Evolutionary conservation across 257 asterid species (phyloP), one percentile per base, ranked within the genome.

Genomic region (Fraxinus pennsylvanica): DNA sequence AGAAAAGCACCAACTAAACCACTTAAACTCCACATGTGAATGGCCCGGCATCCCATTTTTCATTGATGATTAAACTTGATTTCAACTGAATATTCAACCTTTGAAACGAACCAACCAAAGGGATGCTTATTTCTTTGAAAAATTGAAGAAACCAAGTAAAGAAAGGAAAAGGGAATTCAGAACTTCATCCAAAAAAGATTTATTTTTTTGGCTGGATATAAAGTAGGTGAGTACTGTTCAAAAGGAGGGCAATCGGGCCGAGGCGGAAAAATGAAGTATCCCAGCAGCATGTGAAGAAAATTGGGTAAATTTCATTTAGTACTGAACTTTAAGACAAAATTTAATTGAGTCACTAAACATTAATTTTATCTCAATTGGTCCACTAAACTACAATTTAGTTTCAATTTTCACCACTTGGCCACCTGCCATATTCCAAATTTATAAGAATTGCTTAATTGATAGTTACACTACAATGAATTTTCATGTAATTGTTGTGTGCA

Each of bases 1-100:
- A 93, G 86, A 89, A 91, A 92, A 71, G 97, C 94, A 75, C 90
- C 93, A 35, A 89, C 89, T 78, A 96, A 80, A 74, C 92, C 91
- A 79, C 86, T 83, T 78, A 96, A 85, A 81, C 84, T 90, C 99
- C 99, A 96, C 81, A 72, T 79, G 33, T 85, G 85, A 52, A 80
- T 79, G 59, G 84, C 87, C 77, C 82, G 83, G 87, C 98, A 92
- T 10, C 86, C 91, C 98, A 92, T 94, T 81, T 86, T 75, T 77
- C 81, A 77, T 69, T 1, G 81, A 77, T 30, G 74, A 70, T 72
- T 61, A 36, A 59, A 76, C 73, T 82, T 32, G 32, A 73, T 74
- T 66, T 59, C 74, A 21, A 39, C 82, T 71, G 73, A 84, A 84
- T 76, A 81, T 82, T 57, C 30, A 71, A 30, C 68, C 84, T 81